phyloP scores from a whole-genome alignment of 2,329 filamentous ascomycete species.

The Nemania sp. region DNA sequence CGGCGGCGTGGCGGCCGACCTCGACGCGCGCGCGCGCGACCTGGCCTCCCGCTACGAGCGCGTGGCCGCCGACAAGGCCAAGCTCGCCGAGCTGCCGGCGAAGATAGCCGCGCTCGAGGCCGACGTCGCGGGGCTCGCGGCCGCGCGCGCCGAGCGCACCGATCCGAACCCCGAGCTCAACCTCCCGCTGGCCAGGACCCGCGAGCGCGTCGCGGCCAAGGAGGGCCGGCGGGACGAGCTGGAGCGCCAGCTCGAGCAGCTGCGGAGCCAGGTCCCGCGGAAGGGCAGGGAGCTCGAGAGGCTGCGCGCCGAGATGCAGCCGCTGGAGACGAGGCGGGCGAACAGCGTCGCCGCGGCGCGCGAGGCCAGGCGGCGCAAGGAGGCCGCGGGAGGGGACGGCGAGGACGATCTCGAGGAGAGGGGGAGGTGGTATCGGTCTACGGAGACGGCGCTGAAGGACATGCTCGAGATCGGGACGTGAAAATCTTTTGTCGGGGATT shows the following conservation, averaged over 20 bases:
- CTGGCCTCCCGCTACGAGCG: slow-evolving; percentile 60
- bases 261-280: slow-evolving; percentile 65
- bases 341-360: slow-evolving; percentile 69
- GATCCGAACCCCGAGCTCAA: slow-evolving; percentile 52
- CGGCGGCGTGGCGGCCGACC: slow-evolving; percentile 69
- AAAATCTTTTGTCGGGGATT: no score
- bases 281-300: slow-evolving; percentile 71
- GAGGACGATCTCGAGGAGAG: slow-evolving; percentile 76
- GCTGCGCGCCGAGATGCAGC: slow-evolving; percentile 68
- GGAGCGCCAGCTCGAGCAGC: slow-evolving; percentile 65
- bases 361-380: slow-evolving; percentile 71
- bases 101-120: slow-evolving; percentile 55
- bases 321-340: slow-evolving; percentile 68
- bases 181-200: slow-evolving; percentile 62
- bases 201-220: slow-evolving; percentile 55
- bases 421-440: slow-evolving; percentile 74
- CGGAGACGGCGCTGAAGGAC: slow-evolving; percentile 65
- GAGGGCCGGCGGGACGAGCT: slow-evolving; percentile 59
- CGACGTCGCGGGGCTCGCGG: slow-evolving; percentile 52
- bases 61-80: slow-evolving; percentile 53
- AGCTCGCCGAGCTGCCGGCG: slow-evolving; percentile 56
- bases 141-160: slow-evolving; percentile 44
- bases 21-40: slow-evolving; percentile 68
- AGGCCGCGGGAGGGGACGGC: slow-evolving; percentile 66
- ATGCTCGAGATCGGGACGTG: slow-evolving; percentile 56